A percentile compares a stretch with the other conserved stretches of the same genome.
These are phyloP conservation scores for Wickerhamomyces kurtzmanii DNA, from an alignment of 805 yeast species.

Conservation along the genomic window DNA sequence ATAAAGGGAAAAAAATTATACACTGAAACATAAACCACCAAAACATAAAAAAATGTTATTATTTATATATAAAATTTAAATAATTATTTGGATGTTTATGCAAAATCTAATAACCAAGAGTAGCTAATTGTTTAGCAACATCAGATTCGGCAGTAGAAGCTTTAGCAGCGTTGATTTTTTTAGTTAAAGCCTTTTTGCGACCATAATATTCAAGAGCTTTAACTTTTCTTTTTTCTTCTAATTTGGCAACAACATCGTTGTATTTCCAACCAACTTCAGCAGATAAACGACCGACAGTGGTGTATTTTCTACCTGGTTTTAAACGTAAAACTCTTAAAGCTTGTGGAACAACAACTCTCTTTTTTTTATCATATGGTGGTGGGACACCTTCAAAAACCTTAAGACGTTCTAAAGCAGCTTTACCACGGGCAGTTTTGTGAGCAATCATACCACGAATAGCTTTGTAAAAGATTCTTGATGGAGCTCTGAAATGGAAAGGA, in stretches of 20 bases:
- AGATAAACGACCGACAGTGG: conserved; percentile 94
- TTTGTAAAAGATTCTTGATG: conserved; percentile 99
- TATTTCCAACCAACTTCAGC: conserved; percentile 99
- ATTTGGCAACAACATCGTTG: conserved; percentile 94
- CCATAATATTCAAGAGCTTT: conserved; percentile 98
- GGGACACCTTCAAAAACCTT: conserved; percentile 99
- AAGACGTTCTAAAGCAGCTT: conserved; percentile 98
- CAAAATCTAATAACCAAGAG: conserved; percentile 93
- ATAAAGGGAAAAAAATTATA: too few species aligned
- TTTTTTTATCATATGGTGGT: conserved; percentile 99
- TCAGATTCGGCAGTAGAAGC: conserved; percentile 84
- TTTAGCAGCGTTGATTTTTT: conserved; percentile 83
- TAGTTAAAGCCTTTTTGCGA: conserved; percentile 92
- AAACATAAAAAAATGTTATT: too few species aligned
- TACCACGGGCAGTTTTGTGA: conserved; percentile 99
- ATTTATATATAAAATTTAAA: too few species aligned
- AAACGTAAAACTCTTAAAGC: conserved; percentile 98
- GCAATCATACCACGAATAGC: conserved; percentile 99
- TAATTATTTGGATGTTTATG: too few species aligned
- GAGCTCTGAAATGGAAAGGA: conserved; percentile 99
- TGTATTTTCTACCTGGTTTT: conserved; percentile 99
- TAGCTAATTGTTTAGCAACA: conserved; percentile 87
- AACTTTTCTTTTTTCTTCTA: conserved; percentile 99
- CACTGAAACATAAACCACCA: too few species aligned
- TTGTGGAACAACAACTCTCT: conserved; percentile 99